Conservation (phyloP, 2,329 filamentous ascomycete genomes). For the Nothophaeocryptopus gaeumannii region DNA sequence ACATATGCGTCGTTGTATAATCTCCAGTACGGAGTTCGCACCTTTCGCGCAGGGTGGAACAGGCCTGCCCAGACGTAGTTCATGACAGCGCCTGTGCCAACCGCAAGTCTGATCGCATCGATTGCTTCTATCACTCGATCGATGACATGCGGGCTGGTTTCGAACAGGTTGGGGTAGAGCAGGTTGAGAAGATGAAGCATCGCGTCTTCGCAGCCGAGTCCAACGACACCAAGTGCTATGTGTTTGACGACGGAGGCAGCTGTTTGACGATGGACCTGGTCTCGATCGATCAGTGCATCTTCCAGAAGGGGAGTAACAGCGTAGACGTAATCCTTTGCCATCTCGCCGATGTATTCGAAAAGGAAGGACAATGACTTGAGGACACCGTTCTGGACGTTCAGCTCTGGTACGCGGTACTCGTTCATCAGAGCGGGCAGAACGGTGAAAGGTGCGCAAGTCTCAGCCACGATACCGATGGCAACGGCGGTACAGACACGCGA, state of each 20-base stretch:
- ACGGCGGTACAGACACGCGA: slow-evolving; percentile 98
- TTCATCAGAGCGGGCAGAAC: slow-evolving; percentile 99
- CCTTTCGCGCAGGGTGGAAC: slow-evolving; percentile 95
- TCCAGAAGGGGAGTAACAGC: slow-evolving; percentile 93
- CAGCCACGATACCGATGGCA: slow-evolving; percentile 95
- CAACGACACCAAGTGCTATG: slow-evolving; percentile 94
- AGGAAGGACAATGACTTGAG: slow-evolving; percentile 95
- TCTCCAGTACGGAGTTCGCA: slow-evolving; percentile 91
- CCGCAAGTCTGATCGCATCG: slow-evolving; percentile 88
- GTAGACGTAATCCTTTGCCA: slow-evolving; percentile 98
- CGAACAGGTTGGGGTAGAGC: slow-evolving; percentile 93
- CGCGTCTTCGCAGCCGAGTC: slow-evolving; percentile 93
- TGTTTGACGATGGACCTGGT: slow-evolving; percentile 96
- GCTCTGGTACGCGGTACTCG: slow-evolving; percentile 95
- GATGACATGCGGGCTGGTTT: slow-evolving; percentile 97
- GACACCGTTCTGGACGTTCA: slow-evolving; percentile 98
- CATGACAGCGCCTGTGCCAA: slow-evolving; percentile 87
- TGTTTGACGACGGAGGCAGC: slow-evolving; percentile 97
- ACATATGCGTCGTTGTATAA: slow-evolving; percentile 98
- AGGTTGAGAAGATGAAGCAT: slow-evolving; percentile 98
- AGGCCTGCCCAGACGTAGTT: slow-evolving; percentile 98
- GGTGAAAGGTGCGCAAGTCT: slow-evolving; percentile 97
- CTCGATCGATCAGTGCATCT: slow-evolving; percentile 93
- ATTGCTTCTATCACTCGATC: slow-evolving; percentile 97
- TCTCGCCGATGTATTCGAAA: slow-evolving; percentile 98